A percentile compares a stretch with the other conserved stretches of the same genome.
Evolutionary conservation across 2,329 filamentous ascomycete genomes (phyloP).

Genomic region (Esteya vermicola): DNA sequence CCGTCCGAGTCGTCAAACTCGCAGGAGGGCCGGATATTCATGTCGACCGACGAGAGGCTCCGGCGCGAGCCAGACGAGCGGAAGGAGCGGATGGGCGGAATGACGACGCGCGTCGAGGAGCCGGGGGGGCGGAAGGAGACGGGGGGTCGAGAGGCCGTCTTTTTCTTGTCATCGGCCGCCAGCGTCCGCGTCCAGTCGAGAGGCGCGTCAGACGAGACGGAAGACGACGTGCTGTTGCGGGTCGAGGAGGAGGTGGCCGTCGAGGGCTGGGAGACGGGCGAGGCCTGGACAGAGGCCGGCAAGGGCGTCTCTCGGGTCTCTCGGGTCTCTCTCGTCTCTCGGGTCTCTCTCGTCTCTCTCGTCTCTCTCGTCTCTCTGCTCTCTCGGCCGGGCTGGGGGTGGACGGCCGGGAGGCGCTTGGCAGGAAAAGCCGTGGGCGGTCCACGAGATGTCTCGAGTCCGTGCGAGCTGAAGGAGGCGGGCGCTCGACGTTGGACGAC

Average conservation of each 20-base stretch:
- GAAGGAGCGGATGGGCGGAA: slow-evolving; percentile 41
- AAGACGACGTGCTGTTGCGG: too few relatives aligned
- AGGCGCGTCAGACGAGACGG: too few relatives aligned
- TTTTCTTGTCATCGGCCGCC: slow-evolving; percentile 33
- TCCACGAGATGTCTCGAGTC: slow-evolving; percentile 16
- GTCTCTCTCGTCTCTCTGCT: slow-evolving; percentile 3
- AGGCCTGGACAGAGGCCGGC: not conserved
- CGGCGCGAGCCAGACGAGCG: slow-evolving; percentile 43
- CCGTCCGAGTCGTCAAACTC: slow-evolving; percentile 23
- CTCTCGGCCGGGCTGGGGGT: slow-evolving; percentile 12
- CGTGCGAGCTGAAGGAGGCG: slow-evolving; percentile 22
- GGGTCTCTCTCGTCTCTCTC: slow-evolving; percentile 1
- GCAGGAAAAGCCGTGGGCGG: slow-evolving; percentile 18
- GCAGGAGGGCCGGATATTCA: slow-evolving; percentile 28
- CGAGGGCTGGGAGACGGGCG: not conserved
- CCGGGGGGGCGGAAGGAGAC: slow-evolving; percentile 32
- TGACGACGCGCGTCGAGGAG: slow-evolving; percentile 17
- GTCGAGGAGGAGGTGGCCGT: not conserved
- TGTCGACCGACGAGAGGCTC: slow-evolving; percentile 38
- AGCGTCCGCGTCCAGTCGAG: too few relatives aligned
- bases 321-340: not conserved
- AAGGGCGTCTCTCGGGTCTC: not conserved
- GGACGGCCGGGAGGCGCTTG: slow-evolving; percentile 18
- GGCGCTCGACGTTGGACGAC: slow-evolving; percentile 23
- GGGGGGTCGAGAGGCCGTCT: slow-evolving; percentile 29